Evolutionary conservation across 495 filamentous ascomycete genomes (phyloP).

Genomic region (Tetracladium setigerum): DNA sequence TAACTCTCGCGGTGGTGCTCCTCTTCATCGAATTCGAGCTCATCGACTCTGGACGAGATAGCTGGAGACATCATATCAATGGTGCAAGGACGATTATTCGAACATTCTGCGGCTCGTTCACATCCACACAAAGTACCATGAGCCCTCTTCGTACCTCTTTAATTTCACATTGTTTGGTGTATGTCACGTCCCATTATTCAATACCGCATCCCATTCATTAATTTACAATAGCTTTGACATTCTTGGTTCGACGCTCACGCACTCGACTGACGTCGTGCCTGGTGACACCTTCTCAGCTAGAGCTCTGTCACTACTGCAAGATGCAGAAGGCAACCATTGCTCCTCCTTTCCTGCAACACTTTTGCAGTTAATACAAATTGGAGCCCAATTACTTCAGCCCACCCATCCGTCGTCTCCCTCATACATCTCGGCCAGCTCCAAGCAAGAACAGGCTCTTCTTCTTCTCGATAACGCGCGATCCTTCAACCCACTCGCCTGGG

Average conservation of each 20-base stretch:
- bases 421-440: no score
- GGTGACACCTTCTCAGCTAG: background rate
- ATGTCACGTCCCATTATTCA: no score
- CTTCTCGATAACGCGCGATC: background rate
- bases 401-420: no score
- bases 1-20: background rate
- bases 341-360: background rate
- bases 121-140: background rate
- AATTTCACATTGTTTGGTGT: conserved; percentile 1
- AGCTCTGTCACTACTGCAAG: background rate
- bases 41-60: background rate
- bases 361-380: background rate
- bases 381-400: background rate
- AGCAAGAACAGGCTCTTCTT: background rate
- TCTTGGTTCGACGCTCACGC: background rate
- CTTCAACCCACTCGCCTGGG: background rate
- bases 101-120: background rate
- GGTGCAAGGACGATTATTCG: background rate
- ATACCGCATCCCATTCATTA: no score
- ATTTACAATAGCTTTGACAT: background rate
- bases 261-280: background rate
- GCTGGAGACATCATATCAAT: conserved; percentile 1
- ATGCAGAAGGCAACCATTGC: background rate
- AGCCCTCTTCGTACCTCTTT: background rate
- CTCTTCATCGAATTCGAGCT: conserved; percentile 1